phyloP scores from a whole-genome alignment of 306 rosid species.

The Medicago arabica region DNA sequence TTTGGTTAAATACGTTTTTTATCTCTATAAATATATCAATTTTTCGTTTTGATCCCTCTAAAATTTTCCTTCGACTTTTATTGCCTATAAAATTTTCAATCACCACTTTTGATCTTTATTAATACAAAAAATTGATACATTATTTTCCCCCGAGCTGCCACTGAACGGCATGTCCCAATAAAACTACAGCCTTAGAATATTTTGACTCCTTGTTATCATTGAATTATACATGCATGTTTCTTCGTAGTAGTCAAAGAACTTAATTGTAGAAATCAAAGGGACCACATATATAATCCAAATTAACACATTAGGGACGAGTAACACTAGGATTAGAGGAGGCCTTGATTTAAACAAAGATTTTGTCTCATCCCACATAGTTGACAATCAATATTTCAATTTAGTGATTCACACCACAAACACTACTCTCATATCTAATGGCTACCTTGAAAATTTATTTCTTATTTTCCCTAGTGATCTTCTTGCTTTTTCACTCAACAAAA shows the following conservation, averaged over 20 bases:
- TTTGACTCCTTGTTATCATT: background rate
- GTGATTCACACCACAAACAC: background rate
- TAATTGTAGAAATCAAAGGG: background rate
- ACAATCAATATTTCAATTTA: background rate
- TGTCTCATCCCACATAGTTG: background rate
- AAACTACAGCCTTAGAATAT: too few relatives aligned
- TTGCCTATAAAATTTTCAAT: too few relatives aligned
- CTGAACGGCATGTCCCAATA: too few relatives aligned
- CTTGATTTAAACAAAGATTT: background rate
- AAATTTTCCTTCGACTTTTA: too few relatives aligned
- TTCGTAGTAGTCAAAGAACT: background rate
- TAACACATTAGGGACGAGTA: constrained; percentile 22
- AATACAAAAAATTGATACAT: too few relatives aligned
- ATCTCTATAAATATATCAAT: too few relatives aligned
- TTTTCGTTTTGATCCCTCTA: too few relatives aligned
- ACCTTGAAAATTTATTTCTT: constrained; percentile 19
- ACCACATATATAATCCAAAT: background rate
- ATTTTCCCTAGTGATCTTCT: background rate
- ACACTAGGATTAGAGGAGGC: constrained; percentile 5
- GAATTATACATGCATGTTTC: background rate
- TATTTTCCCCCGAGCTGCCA: too few relatives aligned
- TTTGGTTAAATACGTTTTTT: too few relatives aligned
- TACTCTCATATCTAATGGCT: constrained; percentile 29
- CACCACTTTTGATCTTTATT: too few relatives aligned
- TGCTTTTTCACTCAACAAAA: constrained; percentile 25